Conservation (phyloP, 441 rosid genomes). For the Adansonia gregorii region DNA sequence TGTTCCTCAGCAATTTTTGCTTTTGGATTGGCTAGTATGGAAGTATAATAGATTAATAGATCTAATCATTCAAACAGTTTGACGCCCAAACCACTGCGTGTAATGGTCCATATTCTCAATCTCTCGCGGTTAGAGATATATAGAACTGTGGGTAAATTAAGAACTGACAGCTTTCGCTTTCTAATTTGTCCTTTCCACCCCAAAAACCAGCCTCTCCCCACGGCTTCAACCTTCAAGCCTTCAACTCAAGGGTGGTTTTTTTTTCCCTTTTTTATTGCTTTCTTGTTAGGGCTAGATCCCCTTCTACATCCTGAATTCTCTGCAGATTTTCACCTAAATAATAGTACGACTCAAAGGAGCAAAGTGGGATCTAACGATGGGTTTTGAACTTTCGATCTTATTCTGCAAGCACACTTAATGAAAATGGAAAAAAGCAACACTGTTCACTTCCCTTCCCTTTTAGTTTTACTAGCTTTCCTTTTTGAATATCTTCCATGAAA, state of each 20-base stretch:
- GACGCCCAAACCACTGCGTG: not conserved
- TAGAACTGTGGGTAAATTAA: not conserved
- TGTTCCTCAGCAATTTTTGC: slow-evolving; percentile 6
- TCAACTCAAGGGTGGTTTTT: not conserved
- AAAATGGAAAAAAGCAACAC: not conserved
- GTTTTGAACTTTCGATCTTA: not conserved
- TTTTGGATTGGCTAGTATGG: not conserved
- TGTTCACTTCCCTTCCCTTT: not conserved
- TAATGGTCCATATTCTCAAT: not conserved
- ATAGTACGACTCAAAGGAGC: not conserved
- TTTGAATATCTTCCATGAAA: not conserved
- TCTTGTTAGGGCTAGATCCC: slow-evolving; percentile 4
- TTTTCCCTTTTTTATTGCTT: not conserved
- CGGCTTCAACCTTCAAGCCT: not conserved
- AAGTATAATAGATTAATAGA: not conserved
- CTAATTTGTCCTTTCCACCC: slow-evolving; percentile 7
- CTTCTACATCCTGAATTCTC: not conserved
- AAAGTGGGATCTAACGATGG: not conserved
- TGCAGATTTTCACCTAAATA: not conserved
- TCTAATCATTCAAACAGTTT: slow-evolving; percentile 16
- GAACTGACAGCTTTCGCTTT: slow-evolving; percentile 28
- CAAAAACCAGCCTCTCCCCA: slow-evolving; percentile 5
- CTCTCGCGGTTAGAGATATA: not conserved
- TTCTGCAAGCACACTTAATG: not conserved
- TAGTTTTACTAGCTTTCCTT: not conserved